Base-by-base conservation (phyloP, 2,329 filamentous ascomycete species). In the Arthrobotrys sphaeroides region DNA sequence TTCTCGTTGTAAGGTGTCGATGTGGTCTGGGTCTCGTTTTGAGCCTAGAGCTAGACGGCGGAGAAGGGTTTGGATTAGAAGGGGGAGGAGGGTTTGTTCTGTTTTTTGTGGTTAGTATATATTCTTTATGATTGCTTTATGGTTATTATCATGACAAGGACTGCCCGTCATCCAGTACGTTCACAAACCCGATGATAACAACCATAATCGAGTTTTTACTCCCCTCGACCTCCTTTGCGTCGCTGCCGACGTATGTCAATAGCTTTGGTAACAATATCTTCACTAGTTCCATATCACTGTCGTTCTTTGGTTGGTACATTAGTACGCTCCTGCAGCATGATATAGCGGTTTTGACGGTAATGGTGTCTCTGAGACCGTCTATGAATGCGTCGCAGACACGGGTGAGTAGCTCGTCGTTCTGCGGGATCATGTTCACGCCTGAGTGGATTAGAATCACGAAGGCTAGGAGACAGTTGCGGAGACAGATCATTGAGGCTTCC, bases 381-480 rank as follows among this genome's bases (percentile, higher is more conserved):
- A 94, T 84, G 20, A 97, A 83, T 83, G 96, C 93, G 78, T 91
- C 88, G 2, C 97, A 85, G 79, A 94, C 94, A 65, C 88, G 88
- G 22, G 86, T 84, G 49, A 80, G 69, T 12, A 79, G 66, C 7
- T 77, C 70, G 79, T 98, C 94, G 43, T 87, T 88, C 0, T 91
- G 87, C 0, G 89, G 88, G 66, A 98, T 87, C 45, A 90, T 86
- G 78, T 91, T 91, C 73, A 89, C 87, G 5, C 92, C 91, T 42
- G 90, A 90, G 6, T 93, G 97, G 74, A 99, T 89, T 6, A 99
- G 87, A 73, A 99, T 91, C 0, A 95, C 97, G 51, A 91, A 90
- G 0, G 93, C 92, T 53, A 99, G 86, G 3, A 99, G 87, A 3
- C 91, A 91, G 80, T 98, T 99, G 85, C 96, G 97, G 80, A 97